Base-by-base conservation (phyloP, 164 flowering plant species). In the Piper betle region DNA sequence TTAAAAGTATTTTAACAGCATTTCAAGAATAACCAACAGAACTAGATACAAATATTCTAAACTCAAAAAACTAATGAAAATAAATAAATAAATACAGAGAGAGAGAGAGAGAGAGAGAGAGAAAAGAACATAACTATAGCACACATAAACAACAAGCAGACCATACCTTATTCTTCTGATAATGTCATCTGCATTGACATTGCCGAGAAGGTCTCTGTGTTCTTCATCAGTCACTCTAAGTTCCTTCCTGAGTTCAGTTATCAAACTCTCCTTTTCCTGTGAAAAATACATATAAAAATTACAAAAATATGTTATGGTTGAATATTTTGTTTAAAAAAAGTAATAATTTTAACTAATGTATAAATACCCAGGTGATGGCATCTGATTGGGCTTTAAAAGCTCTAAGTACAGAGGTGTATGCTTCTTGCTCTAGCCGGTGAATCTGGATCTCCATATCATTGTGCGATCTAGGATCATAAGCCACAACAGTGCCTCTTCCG, bases 371-470 rank as follows among this genome's bases (percentile, higher is more conserved):
- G 67, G 97, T 75, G 75, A 94, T 78, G 63, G 95, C 89, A 80
- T 94, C 95, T 16, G 99, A 79, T 69, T 91, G 99, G 59, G 99
- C 99, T 80, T 86, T 86, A 72, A 94, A 94, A 59, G 99, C 99
- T 53, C 96, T 76, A 39, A 92, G 74, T 16, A 92, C 88, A 61
- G 96, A 78, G 72, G 77, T 67, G 63, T 92, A 92, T 25, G 96
- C 98, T 69, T 87, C 96, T 75, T 85, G 86, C 73, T 92, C 98
- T 52, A 92, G 82, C 60, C 67, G 76, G 66, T 89, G 96, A 56
- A 92, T 89, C 68, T 84, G 83, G 40, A 68, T 73, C 73, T 89
- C 95, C 88, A 92, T 89, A 62, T 85, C 86, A 64, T 41, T 61
- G 53, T 80, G 80, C 65, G 72, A 63, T 62, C 82, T 75, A 46